Base-by-base conservation (phyloP, 371 early-diverging fungal species). In the Nosema muscidifuracis region DNA sequence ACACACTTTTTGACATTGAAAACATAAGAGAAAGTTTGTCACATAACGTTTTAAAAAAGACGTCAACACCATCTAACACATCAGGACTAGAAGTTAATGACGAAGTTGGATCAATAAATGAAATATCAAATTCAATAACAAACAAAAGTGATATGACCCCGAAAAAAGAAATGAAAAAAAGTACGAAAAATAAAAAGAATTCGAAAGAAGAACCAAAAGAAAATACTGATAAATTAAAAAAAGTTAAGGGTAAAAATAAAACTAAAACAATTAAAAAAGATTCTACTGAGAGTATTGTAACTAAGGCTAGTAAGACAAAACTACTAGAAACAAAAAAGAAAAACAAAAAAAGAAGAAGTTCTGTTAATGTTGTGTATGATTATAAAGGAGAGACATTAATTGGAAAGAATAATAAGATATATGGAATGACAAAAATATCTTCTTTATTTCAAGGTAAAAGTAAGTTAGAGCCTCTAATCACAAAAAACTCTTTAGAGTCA, bases 1-100 rank as follows among this genome's bases (percentile, higher is more conserved):
- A 69, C 16, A 74, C 74, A 30, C 65, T 73, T 9, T 77, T 73
- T 71, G 63, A 77, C 58, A 57, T 77, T 6, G 56, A 77, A 12
- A 50, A 20, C 15, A 77, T 77, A 20, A 66, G 65, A 34, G 55
- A 71, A 47, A 69, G 43, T 22, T 26, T 77, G 12, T 65, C 61
- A n/a, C 9, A 26, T 4, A 72, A 65, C 10, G 3, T 3, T 15
- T 40, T 63, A 34, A 63, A 38, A 6, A 63, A 26, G 1, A 22
- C 40, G 2, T 15, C 43, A 31, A 50, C n/a, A 28, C 15, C 1
- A 20, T n/a, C 3, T 0, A 30, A 61, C 20, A 31, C 31, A 13
- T n/a, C 15, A 31, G 50, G 33, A 6, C 26, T 65, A 50, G 43
- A 26, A 7, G 28, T 9, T 10, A 40, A 31, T 40, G 6, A 31